Evolutionary conservation across 257 asterid species (phyloP).

Genomic region (Primulina eburnea): DNA sequence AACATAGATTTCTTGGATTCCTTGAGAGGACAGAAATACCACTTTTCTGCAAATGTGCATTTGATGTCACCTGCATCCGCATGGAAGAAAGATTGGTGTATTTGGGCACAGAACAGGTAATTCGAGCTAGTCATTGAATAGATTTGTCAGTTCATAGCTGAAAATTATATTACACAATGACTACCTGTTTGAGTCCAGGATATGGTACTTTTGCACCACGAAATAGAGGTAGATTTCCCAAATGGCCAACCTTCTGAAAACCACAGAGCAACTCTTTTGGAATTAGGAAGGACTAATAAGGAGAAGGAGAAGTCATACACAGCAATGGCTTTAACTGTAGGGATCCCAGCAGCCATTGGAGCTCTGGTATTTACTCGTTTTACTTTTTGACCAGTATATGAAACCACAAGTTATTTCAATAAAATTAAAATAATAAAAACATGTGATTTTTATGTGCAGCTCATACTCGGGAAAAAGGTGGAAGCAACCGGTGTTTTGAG

Average conservation of each 20-base stretch:
- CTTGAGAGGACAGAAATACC: slow-evolving; percentile 68
- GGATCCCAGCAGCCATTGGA: slow-evolving; percentile 93
- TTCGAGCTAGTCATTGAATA: neutral
- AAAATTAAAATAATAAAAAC: too few relatives aligned
- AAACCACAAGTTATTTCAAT: neutral
- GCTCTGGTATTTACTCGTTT: slow-evolving; percentile 65
- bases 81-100: slow-evolving; percentile 83
- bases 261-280: slow-evolving; percentile 73
- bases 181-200: slow-evolving; percentile 44
- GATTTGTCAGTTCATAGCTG: neutral
- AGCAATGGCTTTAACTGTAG: slow-evolving; percentile 93
- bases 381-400: neutral
- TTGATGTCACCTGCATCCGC: slow-evolving; percentile 67
- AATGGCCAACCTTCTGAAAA: slow-evolving; percentile 51
- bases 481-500: slow-evolving; percentile 65
- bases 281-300: slow-evolving; percentile 57
- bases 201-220: slow-evolving; percentile 92
- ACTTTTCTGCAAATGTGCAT: slow-evolving; percentile 54
- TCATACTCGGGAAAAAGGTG: slow-evolving; percentile 57
- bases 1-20: slow-evolving; percentile 66
- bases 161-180: neutral
- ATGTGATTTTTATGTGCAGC: slow-evolving; percentile 40
- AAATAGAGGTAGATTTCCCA: slow-evolving; percentile 75
- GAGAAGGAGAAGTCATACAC: slow-evolving; percentile 53
- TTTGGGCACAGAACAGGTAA: slow-evolving; percentile 66